These are phyloP conservation scores for Rhazya stricta DNA, from an alignment of 257 asterid genomes.

Conservation along the genomic window DNA sequence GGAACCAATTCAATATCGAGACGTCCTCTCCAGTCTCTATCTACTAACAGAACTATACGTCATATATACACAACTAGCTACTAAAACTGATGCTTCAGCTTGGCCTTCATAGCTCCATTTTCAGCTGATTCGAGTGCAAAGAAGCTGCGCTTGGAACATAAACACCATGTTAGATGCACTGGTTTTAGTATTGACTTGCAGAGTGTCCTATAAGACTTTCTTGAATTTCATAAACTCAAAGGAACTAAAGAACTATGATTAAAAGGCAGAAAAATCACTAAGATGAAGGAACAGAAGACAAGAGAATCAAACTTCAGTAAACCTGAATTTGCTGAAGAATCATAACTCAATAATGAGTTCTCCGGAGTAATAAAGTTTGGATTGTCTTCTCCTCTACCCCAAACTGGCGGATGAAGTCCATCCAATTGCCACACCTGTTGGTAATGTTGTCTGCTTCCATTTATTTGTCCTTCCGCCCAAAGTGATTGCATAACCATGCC, in stretches of 20 bases:
- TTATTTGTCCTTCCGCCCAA: slow-evolving; percentile 58
- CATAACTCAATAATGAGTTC: slow-evolving; percentile 57
- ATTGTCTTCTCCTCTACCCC: slow-evolving; percentile 48
- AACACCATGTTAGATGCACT: neutral
- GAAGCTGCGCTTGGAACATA: slow-evolving; percentile 17
- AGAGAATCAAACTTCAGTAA: neutral
- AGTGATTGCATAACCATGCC: slow-evolving; percentile 51
- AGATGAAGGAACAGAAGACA: neutral
- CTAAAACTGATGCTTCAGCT: slow-evolving; percentile 19
- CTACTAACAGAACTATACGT: slow-evolving; percentile 33
- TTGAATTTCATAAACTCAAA: neutral
- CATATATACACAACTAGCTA: slow-evolving; percentile 60
- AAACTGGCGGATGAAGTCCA: slow-evolving; percentile 50
- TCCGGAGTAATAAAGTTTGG: slow-evolving; percentile 55
- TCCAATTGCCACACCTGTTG: slow-evolving; percentile 59
- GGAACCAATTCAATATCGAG: slow-evolving; percentile 24
- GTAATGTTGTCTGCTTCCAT: slow-evolving; percentile 50
- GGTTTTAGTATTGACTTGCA: neutral
- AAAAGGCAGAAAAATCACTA: neutral
- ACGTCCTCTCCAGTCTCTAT: slow-evolving; percentile 23
- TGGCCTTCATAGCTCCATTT: slow-evolving; percentile 65
- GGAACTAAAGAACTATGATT: neutral
- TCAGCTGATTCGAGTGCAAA: slow-evolving; percentile 57
- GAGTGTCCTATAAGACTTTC: neutral
- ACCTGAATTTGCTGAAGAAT: slow-evolving; percentile 76